Evolutionary conservation across 2,329 filamentous ascomycete species (phyloP), one percentile per base, ranked within the genome.

Genomic region (Aspergillus tanneri): DNA sequence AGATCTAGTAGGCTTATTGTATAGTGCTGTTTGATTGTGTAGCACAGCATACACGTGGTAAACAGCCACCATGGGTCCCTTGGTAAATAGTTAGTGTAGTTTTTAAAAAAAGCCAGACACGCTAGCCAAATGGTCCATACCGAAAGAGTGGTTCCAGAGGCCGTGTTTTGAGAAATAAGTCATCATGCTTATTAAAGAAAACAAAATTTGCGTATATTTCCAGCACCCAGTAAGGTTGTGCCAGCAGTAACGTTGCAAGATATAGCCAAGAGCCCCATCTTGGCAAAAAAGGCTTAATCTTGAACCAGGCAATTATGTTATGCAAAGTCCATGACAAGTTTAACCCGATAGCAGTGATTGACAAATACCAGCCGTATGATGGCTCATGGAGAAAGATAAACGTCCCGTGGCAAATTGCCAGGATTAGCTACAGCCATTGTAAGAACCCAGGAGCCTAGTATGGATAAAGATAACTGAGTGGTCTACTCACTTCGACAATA

Each of bases 261-360:
- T n/a, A n/a, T n/a, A n/a, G n/a, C n/a, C n/a, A n/a, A n/a, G n/a
- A n/a, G n/a, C n/a, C n/a, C n/a, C n/a, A n/a, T n/a, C n/a, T n/a
- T n/a, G n/a, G n/a, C n/a, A n/a, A n/a, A n/a, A n/a, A n/a, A n/a
- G n/a, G n/a, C n/a, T n/a, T n/a, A n/a, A 61, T 82, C 65, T 86
- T 86, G 64, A 86, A 77, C 83, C 83, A 86, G 0, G 83, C 76
- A 49, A 86, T 81, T 51, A 85, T 72, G 53, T 85, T 86, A 64
- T 86, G 83, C 4, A 86, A 65, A 9, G 73, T 76, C 79, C 81
- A 85, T 3, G 80, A 83, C n/a, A 75, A 68, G 54, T 83, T 83
- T 14, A 86, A 74, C 16, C 80, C 74, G 3, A 84, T 77, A 4
- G 79, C 82, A 2, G 79, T 81, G 14, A 74, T 70, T 2, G 80